Base-by-base conservation (phyloP, 768 basidiomycete genomes). In the Chalciporus pseudorubinellus region DNA sequence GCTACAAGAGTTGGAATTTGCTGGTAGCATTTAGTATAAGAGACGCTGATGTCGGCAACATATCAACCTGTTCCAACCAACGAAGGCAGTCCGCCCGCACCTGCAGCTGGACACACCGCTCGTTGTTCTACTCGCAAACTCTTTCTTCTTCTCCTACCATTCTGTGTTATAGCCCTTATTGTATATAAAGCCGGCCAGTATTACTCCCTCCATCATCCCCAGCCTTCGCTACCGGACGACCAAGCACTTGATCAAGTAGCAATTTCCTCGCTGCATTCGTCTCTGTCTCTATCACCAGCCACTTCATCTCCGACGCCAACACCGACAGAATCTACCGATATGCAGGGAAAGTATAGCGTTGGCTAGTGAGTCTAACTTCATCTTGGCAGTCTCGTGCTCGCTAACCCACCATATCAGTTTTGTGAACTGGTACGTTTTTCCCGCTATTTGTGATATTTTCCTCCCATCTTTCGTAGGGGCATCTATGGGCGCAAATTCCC, bases 401-500 rank as follows among this genome's bases (percentile, higher is more conserved):
- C 53, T 56, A 39, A 54, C 43, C 6, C 45, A 12, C 29, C 29
- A 46, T 44, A 45, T 34, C 55, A 89, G 88, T 60, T 89, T 88
- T 57, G 86, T 88, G 2, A 90, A 90, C 60, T 91, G 88, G 87
- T 87, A 59, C 5, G 60, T 63, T 20, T 46, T 24, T 46, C 14
- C n/a, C 26, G 8, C 19, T 21, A 36, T 43, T 53, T 36, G 46
- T 42, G 49, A 29, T 53, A 14, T 11, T 41, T 21, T 40, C 4
- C 5, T 43, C 46, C 48, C 26, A 66, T 50, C 20, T 20, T 45
- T 33, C 50, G 40, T 56, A 88, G 93, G 94, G 95, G 92, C 6
- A 98, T 98, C 31, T 98, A 98, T 65, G 97, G 84, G 22, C 80
- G 95, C 53, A 95, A 93, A 70, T 99, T 81, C 67, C 89, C 87